Evolutionary conservation across 306 rosid genomes (phyloP), one percentile per base, ranked within the genome.

Genomic region (Phaseolus lunatus): DNA sequence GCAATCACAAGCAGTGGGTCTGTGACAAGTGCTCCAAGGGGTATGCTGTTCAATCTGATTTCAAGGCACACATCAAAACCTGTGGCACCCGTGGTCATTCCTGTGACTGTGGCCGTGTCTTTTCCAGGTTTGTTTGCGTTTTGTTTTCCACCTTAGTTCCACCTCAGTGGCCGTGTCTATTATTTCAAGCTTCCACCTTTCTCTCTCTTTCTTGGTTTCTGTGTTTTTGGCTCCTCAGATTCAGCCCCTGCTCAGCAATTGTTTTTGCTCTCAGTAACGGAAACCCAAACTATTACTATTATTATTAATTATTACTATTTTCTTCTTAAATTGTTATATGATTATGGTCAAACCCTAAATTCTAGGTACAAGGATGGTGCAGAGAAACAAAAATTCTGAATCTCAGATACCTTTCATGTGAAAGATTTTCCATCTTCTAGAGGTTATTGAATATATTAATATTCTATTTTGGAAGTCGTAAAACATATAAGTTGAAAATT

Each of bases 61-160:
- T 84, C 92, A 95, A 95, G 77, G 99, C 98, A 1, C 99, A 95
- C 65, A 90, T 95, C 91, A 95, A 95, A 80, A 95, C 97, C 29
- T 95, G 99, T 56, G 99, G 99, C n/a, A 89, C 99, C 54, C 62
- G 98, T 57, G 99, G 99, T 80, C 99, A 95, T 76, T 95, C 99
- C 35, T 95, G 99, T 70, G 99, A 95, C 77, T 95, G 99, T 56
- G 99, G 99, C 78, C 97, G 99, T 72, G 99, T 95, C 24, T 95
- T 95, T 80, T 95, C 99, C 86, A 95, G 99, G 98, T 93, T 59
- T 11, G n/a, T 56, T 27, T 27, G 12, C 54, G 16, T 29, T 4
- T 50, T 35, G 20, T 5, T n/a, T 9, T 16, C 4, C 3, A 13
- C 27, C 62, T 39, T 19, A 24, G 0, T 58, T 26, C 39, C 43